Conservation (phyloP, 2,329 filamentous ascomycete species). For the Verticillium tricorpus region DNA sequence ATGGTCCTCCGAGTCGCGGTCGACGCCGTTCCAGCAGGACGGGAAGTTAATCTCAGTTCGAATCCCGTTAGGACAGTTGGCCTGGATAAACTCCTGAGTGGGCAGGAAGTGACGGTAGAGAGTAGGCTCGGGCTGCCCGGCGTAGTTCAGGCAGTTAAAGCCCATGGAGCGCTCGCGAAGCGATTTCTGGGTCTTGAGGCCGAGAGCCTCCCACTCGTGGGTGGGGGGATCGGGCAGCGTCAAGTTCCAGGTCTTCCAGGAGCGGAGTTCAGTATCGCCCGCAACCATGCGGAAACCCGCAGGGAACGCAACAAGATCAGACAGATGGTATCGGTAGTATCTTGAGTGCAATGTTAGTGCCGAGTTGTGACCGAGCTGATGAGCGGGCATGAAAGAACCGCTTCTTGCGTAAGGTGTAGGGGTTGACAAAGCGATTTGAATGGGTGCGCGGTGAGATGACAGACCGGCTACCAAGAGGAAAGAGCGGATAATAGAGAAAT, state of each 20-base stretch:
- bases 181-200: conserved; percentile 61
- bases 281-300: conserved; percentile 77
- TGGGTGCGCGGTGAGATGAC: not conserved
- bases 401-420: too few species aligned
- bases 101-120: conserved; percentile 80
- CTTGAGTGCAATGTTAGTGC: conserved; percentile 38
- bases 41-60: conserved; percentile 85
- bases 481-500: not conserved
- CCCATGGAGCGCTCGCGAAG: conserved; percentile 79
- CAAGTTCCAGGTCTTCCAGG: conserved; percentile 65
- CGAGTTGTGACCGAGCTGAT: not conserved
- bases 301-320: conserved; percentile 70
- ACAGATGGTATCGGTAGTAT: conserved; percentile 75
- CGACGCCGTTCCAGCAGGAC: conserved; percentile 79
- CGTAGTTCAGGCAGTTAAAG: conserved; percentile 94
- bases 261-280: conserved; percentile 63
- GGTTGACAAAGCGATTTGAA: too few species aligned
- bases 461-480: not conserved
- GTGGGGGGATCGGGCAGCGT: conserved; percentile 60
- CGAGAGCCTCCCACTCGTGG: conserved; percentile 62
- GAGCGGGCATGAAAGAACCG: not conserved
- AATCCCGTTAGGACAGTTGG: conserved; percentile 75
- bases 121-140: conserved; percentile 59
- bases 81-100: conserved; percentile 73
- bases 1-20: conserved; percentile 51